phyloP scores from a whole-genome alignment of 345 rosid genomes.

The Mercurialis annua region DNA sequence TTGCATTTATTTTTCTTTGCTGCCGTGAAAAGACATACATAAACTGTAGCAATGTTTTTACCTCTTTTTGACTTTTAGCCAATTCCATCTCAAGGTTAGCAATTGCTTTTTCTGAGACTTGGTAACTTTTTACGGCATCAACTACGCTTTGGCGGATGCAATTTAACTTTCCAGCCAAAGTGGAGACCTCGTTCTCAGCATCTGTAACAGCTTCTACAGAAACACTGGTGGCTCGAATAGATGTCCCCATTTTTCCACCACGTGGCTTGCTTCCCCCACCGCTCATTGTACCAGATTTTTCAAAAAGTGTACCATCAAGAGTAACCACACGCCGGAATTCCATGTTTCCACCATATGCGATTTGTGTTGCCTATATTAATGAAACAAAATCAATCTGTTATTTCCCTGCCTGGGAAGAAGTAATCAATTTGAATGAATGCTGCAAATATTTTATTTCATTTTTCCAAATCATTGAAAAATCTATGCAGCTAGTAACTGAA shows the following conservation, averaged over 20 bases:
- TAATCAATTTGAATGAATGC: conserved; percentile 6
- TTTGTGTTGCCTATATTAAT: conserved; percentile 65
- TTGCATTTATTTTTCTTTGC: not conserved
- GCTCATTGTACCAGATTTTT: conserved; percentile 97
- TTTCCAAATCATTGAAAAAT: not conserved
- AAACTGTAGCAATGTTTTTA: conserved; percentile 21
- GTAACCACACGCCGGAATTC: conserved; percentile 93
- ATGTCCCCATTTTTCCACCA: conserved; percentile 98
- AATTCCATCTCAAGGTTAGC: conserved; percentile 72
- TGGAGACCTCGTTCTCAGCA: conserved; percentile 73
- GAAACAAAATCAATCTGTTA: not conserved
- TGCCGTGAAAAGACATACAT: conserved; percentile 2
- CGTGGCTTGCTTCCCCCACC: conserved; percentile 97
- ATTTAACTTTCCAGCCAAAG: conserved; percentile 49
- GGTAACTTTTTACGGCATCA: conserved; percentile 62
- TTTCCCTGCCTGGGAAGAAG: not conserved
- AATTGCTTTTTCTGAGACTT: conserved; percentile 62
- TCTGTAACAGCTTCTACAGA: conserved; percentile 59
- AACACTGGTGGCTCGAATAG: conserved; percentile 71
- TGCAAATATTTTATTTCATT: not conserved
- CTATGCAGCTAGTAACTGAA: not conserved
- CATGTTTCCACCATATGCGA: conserved; percentile 75
- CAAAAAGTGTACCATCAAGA: conserved; percentile 91
- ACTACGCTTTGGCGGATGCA: conserved; percentile 52
- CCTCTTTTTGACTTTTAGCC: conserved; percentile 89